Base-by-base conservation (phyloP, 129 eudicot species). In the Apium graveolens region DNA sequence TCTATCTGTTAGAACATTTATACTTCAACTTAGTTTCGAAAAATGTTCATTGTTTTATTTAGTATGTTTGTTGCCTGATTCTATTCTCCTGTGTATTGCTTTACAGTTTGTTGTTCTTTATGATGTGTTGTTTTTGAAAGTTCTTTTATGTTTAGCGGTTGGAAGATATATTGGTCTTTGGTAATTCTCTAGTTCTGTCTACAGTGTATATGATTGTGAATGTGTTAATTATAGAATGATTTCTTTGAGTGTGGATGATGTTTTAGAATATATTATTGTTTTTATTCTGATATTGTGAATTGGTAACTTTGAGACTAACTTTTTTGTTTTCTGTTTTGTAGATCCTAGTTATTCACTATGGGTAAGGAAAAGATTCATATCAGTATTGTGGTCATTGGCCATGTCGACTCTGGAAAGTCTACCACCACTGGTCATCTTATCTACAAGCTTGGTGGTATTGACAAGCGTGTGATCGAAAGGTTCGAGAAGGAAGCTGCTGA, bases 401-500 rank as follows among this genome's bases (percentile, higher is more conserved):
- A 87, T 42, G 91, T 87, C 27, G 88, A 87, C 74, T 84, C 88
- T 16, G 88, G 88, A 4, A 87, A 84, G 65, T 87, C 91, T 29
- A 87, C 91, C 44, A 84, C 91, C 75, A 87, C 88, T 7, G 88
- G 91, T 8, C 91, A 87, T 51, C 80, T 87, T 27, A 87, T 87
- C 70, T 87, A 87, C 76, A 87, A 87, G 85, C 86, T 87, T n/a
- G 88, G 91, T n/a, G 91, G 91, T 39, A 87, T 87, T 21, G 91
- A 87, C 76, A 87, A 87, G 79, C 84, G 86, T 73, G 90, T 87
- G 27, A 87, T 87, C 0, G 90, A 87, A 63, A 84, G 80, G 53
- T 87, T 87, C 13, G 86, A 87, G 78, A 87, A 87, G 57, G 90
- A 87, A 79, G 90, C 90, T 4, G 87, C 87, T 76, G 90, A 87